These are phyloP conservation scores for Parietaria judaica DNA, from an alignment of 306 rosid species.

Conservation along the genomic window DNA sequence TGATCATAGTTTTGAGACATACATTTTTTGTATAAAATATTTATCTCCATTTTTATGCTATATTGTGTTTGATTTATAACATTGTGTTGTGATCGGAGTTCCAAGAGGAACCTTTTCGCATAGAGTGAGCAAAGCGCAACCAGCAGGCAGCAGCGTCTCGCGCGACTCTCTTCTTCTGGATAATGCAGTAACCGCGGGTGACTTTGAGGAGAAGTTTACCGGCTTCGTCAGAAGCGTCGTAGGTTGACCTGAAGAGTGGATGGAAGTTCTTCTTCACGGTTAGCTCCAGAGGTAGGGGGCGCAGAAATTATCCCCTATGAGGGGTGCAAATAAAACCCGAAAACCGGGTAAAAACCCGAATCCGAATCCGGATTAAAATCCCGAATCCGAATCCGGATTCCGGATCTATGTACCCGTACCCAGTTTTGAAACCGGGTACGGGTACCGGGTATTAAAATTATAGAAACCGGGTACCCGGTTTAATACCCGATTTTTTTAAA, in stretches of 20 bases:
- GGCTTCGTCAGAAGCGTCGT: not conserved
- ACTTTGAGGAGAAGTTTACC: slow-evolving; percentile 4
- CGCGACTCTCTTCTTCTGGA: slow-evolving; percentile 11
- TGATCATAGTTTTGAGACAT: too few relatives aligned
- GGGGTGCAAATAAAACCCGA: too few relatives aligned
- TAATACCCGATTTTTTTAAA: too few relatives aligned
- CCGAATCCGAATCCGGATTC: too few relatives aligned
- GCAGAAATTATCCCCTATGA: slow-evolving; percentile 7
- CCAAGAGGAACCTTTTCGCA: slow-evolving; percentile 9
- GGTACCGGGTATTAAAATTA: too few relatives aligned
- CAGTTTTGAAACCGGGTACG: too few relatives aligned
- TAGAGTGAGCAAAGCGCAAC: slow-evolving; percentile 9
- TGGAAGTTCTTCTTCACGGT: not conserved
- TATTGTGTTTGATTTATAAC: not conserved
- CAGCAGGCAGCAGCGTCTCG: not conserved
- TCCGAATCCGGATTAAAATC: too few relatives aligned
- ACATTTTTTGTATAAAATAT: too few relatives aligned
- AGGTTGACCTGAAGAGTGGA: not conserved
- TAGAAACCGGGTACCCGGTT: too few relatives aligned
- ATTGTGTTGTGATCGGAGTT: not conserved
- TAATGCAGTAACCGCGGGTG: not conserved
- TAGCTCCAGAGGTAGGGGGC: slow-evolving; percentile 9
- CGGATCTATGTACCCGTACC: too few relatives aligned
- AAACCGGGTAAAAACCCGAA: too few relatives aligned
- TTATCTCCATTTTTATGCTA: too few relatives aligned